Evolutionary conservation across 805 yeast genomes (phyloP).

Genomic region (Limtongia smithiae): DNA sequence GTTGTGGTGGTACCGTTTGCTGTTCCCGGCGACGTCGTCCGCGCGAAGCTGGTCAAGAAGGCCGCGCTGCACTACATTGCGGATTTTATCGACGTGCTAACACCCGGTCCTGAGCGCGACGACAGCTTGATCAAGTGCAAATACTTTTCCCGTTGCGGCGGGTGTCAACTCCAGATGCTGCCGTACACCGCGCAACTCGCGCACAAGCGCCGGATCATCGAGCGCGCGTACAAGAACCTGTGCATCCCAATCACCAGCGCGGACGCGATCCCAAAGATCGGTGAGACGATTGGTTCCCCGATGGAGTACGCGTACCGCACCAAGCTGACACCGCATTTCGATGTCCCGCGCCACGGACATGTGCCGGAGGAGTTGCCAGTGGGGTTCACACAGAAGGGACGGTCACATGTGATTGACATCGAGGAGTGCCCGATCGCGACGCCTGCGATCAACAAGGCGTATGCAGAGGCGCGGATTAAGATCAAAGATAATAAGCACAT

Average conservation of each 20-base stretch:
- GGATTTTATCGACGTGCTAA: conserved; percentile 57
- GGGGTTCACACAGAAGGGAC: conserved; percentile 86
- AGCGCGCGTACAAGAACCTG: conserved; percentile 74
- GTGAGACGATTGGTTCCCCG: conserved; percentile 72
- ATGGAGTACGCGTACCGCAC: conserved; percentile 75
- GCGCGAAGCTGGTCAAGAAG: conserved; percentile 69
- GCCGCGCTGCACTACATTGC: conserved; percentile 63
- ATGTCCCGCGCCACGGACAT: conserved; percentile 54
- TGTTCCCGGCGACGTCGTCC: conserved; percentile 77
- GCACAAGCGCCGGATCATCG: conserved; percentile 69
- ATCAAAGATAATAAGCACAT: conserved; percentile 48
- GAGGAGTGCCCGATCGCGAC: conserved; percentile 95
- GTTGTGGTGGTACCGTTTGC: conserved; percentile 82
- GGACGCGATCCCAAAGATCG: conserved; percentile 53
- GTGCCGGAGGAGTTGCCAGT: conserved; percentile 47
- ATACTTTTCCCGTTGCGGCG: conserved; percentile 90
- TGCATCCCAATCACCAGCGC: conserved; percentile 35
- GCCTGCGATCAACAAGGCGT: conserved; percentile 65
- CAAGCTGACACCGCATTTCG: conserved; percentile 93
- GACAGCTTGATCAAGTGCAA: conserved; percentile 64
- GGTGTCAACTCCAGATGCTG: conserved; percentile 87
- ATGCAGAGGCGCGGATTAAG: conserved; percentile 61
- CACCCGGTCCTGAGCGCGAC: conserved; percentile 47
- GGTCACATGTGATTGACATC: conserved; percentile 69
- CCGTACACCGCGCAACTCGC: conserved; percentile 68